A percentile compares a stretch with the other conserved stretches of the same genome.
Conservation (phyloP, 1,284 basidiomycete species). For the Apiotrichum veenhuisii region DNA sequence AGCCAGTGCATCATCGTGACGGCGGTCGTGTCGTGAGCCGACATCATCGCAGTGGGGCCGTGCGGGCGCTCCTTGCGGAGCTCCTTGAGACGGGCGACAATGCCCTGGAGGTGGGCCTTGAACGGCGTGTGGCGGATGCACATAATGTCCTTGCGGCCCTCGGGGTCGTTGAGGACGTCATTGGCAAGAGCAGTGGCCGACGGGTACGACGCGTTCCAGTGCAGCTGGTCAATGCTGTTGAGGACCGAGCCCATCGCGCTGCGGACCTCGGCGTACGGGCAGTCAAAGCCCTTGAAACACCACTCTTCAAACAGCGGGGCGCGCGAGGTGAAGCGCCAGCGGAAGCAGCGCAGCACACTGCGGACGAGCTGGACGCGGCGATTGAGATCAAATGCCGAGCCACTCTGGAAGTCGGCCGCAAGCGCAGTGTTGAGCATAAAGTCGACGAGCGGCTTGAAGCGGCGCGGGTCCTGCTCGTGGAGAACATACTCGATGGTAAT, state of each 20-base stretch:
- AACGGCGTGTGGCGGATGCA: constrained; percentile 63
- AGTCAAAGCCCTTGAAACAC: constrained; percentile 71
- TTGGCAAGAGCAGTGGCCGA: constrained; percentile 63
- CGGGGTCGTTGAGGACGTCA: constrained; percentile 57
- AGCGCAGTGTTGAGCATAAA: constrained; percentile 66
- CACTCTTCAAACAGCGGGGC: constrained; percentile 65
- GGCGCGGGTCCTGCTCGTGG: constrained; percentile 76
- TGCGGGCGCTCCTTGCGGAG: constrained; percentile 74
- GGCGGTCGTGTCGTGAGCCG: constrained; percentile 83
- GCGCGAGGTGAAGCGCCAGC: constrained; percentile 70
- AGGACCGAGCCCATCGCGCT: constrained; percentile 66
- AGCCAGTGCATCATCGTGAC: constrained; percentile 69
- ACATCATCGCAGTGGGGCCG: constrained; percentile 76
- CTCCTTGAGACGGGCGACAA: constrained; percentile 59
- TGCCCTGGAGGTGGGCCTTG: constrained; percentile 56
- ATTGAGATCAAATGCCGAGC: constrained; percentile 64
- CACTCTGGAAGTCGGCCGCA: constrained; percentile 72
- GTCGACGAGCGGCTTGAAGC: constrained; percentile 70
- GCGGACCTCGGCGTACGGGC: constrained; percentile 79
- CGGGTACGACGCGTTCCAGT: constrained; percentile 66
- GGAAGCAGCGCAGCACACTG: constrained; percentile 64
- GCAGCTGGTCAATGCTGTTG: constrained; percentile 65
- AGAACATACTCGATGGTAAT: constrained; percentile 59
- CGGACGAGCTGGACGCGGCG: constrained; percentile 41
- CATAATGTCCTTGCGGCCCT: constrained; percentile 64